These are phyloP conservation scores for Apiotrichum mycotoxinovorans DNA, from an alignment of 1,284 basidiomycete genomes.

Conservation along the genomic window DNA sequence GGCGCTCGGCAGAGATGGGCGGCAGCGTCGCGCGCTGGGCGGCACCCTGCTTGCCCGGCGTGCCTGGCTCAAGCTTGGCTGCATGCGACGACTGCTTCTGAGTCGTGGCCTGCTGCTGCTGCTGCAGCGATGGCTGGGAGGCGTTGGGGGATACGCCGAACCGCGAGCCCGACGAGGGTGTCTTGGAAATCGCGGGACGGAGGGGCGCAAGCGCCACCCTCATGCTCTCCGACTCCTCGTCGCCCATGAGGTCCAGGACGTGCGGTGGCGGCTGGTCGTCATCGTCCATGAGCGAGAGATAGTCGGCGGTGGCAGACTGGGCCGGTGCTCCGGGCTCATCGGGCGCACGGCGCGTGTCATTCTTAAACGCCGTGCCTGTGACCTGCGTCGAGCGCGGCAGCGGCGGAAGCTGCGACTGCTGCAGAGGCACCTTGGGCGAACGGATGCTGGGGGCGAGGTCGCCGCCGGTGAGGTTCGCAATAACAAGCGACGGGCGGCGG, in stretches of 20 bases:
- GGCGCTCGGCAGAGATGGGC: conserved; percentile 8
- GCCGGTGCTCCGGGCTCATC: neutral
- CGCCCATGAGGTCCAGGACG: conserved; percentile 13
- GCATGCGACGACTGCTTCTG: conserved; percentile 4
- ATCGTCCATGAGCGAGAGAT: conserved; percentile 14
- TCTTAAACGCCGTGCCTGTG: conserved; percentile 49
- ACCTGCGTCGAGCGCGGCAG: conserved; percentile 48
- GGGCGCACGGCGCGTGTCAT: neutral
- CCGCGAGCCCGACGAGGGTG: conserved; percentile 6
- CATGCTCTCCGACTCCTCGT: conserved; percentile 10
- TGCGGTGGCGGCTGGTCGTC: conserved; percentile 2
- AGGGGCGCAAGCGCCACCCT: conserved; percentile 11
- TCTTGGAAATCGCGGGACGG: conserved; percentile 9
- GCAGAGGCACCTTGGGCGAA: neutral
- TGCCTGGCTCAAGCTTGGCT: conserved; percentile 14
- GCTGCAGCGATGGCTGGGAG: neutral
- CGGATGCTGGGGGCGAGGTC: conserved; percentile 13
- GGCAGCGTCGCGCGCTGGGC: conserved; percentile 21
- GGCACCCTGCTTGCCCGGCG: conserved; percentile 11
- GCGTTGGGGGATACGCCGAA: conserved; percentile 5
- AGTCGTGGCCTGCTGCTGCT: neutral
- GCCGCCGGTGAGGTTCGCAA: conserved; percentile 43
- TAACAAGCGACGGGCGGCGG: conserved; percentile 25
- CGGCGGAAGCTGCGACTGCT: conserved; percentile 1
- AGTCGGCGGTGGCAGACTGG: conserved; percentile 14